phyloP scores from a whole-genome alignment of 108 stramenopile genomes.

The Ochromonas danica region DNA sequence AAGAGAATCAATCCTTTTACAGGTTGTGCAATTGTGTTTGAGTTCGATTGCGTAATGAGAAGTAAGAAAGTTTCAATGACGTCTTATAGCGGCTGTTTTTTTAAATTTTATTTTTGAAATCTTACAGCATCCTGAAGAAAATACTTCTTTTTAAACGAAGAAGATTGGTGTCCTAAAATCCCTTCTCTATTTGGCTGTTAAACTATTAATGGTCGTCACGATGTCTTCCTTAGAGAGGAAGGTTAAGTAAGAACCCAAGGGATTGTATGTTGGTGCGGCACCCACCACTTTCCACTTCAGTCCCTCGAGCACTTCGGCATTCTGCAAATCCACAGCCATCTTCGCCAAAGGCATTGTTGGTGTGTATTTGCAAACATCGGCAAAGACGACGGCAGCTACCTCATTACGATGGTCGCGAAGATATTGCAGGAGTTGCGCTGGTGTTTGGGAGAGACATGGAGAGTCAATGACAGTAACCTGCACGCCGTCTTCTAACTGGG shows the following conservation, averaged over 20 bases:
- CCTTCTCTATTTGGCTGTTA: too few species aligned
- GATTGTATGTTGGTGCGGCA: conserved; percentile 73
- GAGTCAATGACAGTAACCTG: conserved; percentile 73
- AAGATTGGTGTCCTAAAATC: too few species aligned
- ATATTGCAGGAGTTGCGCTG: conserved; percentile 56
- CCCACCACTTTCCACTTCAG: conserved; percentile 68
- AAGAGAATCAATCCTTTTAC: too few species aligned
- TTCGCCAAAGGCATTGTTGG: conserved; percentile 53
- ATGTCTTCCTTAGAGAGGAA: conserved; percentile 44
- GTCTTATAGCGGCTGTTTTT: too few species aligned
- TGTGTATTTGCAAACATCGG: conserved; percentile 78
- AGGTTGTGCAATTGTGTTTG: too few species aligned
- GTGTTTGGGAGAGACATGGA: conserved; percentile 65
- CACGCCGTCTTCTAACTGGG: conserved; percentile 31
- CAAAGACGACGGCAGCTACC: conserved; percentile 65
- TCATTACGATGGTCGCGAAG: too few species aligned
- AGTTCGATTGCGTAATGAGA: too few species aligned
- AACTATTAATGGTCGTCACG: background rate
- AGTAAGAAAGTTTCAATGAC: too few species aligned
- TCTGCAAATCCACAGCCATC: conserved; percentile 47
- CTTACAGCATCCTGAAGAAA: too few species aligned
- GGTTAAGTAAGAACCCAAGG: conserved; percentile 57
- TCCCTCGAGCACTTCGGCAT: conserved; percentile 44
- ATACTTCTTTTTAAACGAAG: too few species aligned
- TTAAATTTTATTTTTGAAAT: too few species aligned